Base-by-base conservation (phyloP, 2,329 filamentous ascomycete genomes). In the Penicillium sp. region DNA sequence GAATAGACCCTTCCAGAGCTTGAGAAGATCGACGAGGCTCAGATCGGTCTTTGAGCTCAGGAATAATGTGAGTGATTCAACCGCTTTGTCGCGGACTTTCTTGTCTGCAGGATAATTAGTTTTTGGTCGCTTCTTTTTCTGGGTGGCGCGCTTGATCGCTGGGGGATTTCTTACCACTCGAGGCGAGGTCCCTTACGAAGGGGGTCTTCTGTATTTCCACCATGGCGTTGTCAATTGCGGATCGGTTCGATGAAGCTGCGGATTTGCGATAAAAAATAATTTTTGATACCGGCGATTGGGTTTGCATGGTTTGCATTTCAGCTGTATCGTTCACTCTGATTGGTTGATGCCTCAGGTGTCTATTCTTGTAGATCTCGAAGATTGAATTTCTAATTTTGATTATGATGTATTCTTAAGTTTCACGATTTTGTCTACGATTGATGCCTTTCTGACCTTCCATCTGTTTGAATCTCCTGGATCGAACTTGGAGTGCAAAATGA, bases 1-100 rank as follows among this genome's bases (percentile, higher is more conserved):
- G 81, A 95, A 97, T 21, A 98, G 85, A 5, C 92, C 93, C 72
- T 96, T 96, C 92, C 92, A 96, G 63, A 98, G 84, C 79, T 96
- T 96, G 59, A 93, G 81, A 50, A 91, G 81, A 63, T 96, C 92
- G 64, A 89, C 75, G 42, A 85, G 79, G 19, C 85, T 78, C 60
- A 97, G 85, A 53, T 82, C 73, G 54, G 75, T 80, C 67, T 84
- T 83, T 59, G 85, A 81, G 60, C 85, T 83, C 72, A 98, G 88
- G 80, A 91, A 97, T 50, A 86, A 83, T 64, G 87, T 86, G 27
- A 98, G 87, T 48, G 89, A 91, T 53, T 84, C 79, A 73, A 97
- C 84, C 54, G 92, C 90, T 62, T 89, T 83, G 72, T 89, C 90
- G 71, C 92, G 90, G 56, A 85, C 86, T 76, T 87, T 88, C 71